Evolutionary conservation across 176 grass and related monocot genomes (phyloP).

Genomic region (Rhynchospora pubera): DNA sequence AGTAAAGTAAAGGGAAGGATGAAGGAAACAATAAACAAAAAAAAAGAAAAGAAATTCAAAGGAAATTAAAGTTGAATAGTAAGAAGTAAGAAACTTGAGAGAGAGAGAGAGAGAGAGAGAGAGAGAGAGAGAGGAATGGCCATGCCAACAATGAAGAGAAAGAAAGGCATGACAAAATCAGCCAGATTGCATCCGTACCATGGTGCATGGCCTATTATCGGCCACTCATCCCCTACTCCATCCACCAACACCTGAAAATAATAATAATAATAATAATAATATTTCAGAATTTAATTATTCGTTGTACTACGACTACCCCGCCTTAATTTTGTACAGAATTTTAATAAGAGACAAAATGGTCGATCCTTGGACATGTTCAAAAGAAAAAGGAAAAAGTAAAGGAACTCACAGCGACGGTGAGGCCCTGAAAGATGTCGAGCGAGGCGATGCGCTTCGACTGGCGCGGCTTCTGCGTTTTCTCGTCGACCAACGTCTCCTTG

Average conservation of each 20-base stretch:
- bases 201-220: conserved; percentile 68
- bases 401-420: conserved; percentile 68
- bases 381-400: background rate
- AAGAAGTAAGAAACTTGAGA: no score
- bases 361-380: no score
- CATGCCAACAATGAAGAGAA: conserved; percentile 96
- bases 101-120: no score
- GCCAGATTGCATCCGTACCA: conserved; percentile 97
- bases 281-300: no score
- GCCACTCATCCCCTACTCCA: conserved; percentile 80
- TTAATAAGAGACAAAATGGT: no score
- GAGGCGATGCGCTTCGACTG: conserved; percentile 42
- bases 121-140: no score
- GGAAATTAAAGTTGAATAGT: no score
- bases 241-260: conserved; percentile 73
- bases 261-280: no score
- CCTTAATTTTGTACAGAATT: no score
- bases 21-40: background rate
- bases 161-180: conserved; percentile 94
- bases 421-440: conserved; percentile 88
- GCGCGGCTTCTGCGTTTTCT: no score
- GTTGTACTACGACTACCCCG: no score
- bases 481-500: background rate
- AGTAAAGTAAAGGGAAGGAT: no score
- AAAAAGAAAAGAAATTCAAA: background rate